Percentiles rank a stretch among this genome's conserved stretches.
These are phyloP conservation scores for Vigna trinervia DNA, from an alignment of 306 rosid genomes.

Conservation along the genomic window DNA sequence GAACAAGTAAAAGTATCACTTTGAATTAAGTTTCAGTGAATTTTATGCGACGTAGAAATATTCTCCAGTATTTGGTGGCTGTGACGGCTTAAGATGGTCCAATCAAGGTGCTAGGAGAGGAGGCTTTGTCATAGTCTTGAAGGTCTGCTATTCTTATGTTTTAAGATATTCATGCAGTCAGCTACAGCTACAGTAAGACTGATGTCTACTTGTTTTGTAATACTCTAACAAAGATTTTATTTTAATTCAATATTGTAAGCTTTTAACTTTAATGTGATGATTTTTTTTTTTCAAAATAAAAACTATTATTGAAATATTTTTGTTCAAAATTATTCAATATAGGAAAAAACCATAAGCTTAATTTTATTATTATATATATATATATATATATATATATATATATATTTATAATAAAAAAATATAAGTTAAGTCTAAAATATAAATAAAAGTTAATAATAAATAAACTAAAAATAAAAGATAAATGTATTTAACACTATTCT, in stretches of 20 bases:
- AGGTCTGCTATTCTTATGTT: not conserved
- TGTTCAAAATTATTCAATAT: not conserved
- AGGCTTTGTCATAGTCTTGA: not conserved
- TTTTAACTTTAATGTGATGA: not conserved
- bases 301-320: not conserved
- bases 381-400: too few relatives aligned
- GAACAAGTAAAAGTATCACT: not conserved
- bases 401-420: too few relatives aligned
- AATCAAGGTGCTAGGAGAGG: not conserved
- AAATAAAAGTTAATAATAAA: too few relatives aligned
- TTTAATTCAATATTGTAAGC: not conserved
- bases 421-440: accelerated
- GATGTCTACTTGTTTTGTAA: too few relatives aligned
- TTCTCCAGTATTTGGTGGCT: conserved; percentile 2
- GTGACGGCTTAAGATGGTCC: conserved; percentile 7
- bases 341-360: too few relatives aligned
- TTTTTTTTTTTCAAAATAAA: not conserved
- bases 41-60: not conserved
- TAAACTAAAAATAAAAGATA: too few relatives aligned
- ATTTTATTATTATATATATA: too few relatives aligned
- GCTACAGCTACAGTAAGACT: not conserved
- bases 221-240: too few relatives aligned
- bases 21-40: not conserved
- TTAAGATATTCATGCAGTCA: not conserved
- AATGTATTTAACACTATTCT: too few relatives aligned